phyloP scores from a whole-genome alignment of 495 filamentous ascomycete genomes.

The Penicillium dipodomyicola region DNA sequence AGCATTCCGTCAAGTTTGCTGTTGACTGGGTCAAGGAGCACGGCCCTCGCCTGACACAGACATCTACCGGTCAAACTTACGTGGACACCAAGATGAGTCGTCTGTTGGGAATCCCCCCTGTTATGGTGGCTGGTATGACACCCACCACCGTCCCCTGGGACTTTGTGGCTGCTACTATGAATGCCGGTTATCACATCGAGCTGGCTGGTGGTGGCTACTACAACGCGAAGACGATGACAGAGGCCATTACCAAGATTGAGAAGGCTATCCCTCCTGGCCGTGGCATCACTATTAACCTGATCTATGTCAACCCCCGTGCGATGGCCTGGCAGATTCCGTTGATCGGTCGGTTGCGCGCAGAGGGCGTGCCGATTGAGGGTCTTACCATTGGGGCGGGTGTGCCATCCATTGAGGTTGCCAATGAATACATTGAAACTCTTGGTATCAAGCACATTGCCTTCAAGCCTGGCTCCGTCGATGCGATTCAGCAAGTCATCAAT shows the following conservation, averaged over 20 bases:
- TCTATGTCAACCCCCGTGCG: conserved; percentile 93
- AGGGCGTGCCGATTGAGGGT: conserved; percentile 91
- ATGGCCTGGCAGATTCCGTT: conserved; percentile 98
- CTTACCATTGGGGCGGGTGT: conserved; percentile 57
- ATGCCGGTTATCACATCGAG: conserved; percentile 91
- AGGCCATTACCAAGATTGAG: conserved; percentile 86
- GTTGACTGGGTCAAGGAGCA: conserved; percentile 98
- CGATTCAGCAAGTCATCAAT: conserved; percentile 47
- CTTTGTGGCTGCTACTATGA: conserved; percentile 94
- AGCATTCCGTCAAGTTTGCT: conserved; percentile 90
- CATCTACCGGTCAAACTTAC: conserved; percentile 78
- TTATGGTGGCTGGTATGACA: conserved; percentile 97
- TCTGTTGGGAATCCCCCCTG: conserved; percentile 79
- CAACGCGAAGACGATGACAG: conserved; percentile 84
- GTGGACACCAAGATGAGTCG: conserved; percentile 99
- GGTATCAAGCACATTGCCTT: conserved; percentile 50
- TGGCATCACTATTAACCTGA: conserved; percentile 90
- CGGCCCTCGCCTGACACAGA: conserved; percentile 83
- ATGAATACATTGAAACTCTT: conserved; percentile 46
- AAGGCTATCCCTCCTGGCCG: conserved; percentile 82
- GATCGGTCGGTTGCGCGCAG: conserved; percentile 75
- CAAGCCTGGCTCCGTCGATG: conserved; percentile 47
- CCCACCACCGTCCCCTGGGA: conserved; percentile 92
- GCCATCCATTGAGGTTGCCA: conserved; percentile 48
- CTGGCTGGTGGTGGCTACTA: conserved; percentile 92